Evolutionary conservation across 1,284 basidiomycete genomes (phyloP).

Genomic region (Melanopsichium pennsylvanicum): DNA sequence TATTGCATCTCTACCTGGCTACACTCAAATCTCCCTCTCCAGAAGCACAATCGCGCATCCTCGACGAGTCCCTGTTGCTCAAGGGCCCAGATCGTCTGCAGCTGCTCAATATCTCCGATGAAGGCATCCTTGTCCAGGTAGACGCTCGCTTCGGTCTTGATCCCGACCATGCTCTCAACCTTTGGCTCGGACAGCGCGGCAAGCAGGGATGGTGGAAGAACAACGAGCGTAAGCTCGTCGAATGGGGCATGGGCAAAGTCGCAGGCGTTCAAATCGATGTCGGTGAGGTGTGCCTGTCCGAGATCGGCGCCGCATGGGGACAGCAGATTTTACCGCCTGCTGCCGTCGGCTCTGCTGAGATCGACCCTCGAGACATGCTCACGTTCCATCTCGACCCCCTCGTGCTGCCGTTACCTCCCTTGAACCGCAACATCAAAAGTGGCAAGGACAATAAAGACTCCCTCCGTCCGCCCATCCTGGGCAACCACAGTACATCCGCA

Average conservation of each 20-base stretch:
- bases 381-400: slow-evolving; percentile 58
- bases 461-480: slow-evolving; percentile 36
- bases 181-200: slow-evolving; percentile 51
- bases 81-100: slow-evolving; percentile 55
- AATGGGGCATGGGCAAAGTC: slow-evolving; percentile 58
- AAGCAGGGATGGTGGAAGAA: slow-evolving; percentile 50
- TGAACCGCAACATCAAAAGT: slow-evolving; percentile 30
- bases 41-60: slow-evolving; percentile 48
- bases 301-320: slow-evolving; percentile 38
- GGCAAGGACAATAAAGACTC: slow-evolving; percentile 12
- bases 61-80: slow-evolving; percentile 50
- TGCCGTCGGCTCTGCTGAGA: background rate
- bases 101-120: slow-evolving; percentile 53
- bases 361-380: slow-evolving; percentile 50
- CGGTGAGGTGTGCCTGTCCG: slow-evolving; percentile 45
- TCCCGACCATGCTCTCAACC: slow-evolving; percentile 53
- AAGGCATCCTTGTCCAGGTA: slow-evolving; percentile 52
- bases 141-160: slow-evolving; percentile 59
- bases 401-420: slow-evolving; percentile 49
- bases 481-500: slow-evolving; percentile 46
- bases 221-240: slow-evolving; percentile 52
- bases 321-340: slow-evolving; percentile 12
- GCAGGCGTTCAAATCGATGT: slow-evolving; percentile 55
- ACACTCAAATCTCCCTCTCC: slow-evolving; percentile 47
- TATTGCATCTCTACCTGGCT: slow-evolving; percentile 42